Base-by-base conservation (phyloP, 495 filamentous ascomycete genomes). In the Neurospora sp. region DNA sequence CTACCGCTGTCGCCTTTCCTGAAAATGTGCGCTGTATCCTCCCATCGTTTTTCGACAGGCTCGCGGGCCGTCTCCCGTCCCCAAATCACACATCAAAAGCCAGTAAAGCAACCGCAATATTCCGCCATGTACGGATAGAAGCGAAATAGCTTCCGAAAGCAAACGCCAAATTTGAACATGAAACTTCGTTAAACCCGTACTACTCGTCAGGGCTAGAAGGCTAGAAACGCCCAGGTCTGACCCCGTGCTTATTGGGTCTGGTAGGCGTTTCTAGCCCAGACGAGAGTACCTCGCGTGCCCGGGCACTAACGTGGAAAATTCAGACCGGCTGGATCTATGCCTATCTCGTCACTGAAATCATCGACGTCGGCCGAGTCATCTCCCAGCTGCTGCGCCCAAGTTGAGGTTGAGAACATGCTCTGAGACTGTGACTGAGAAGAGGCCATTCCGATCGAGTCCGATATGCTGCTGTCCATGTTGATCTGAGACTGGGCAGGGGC, bases 261-360 rank as follows among this genome's bases (percentile, higher is more conserved):
- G n/a, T n/a, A n/a, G n/a, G n/a, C n/a, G n/a, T n/a, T n/a, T n/a
- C n/a, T n/a, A n/a, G n/a, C n/a, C n/a, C n/a, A n/a, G n/a, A n/a
- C n/a, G n/a, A n/a, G n/a, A n/a, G n/a, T n/a, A n/a, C n/a, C n/a
- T n/a, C n/a, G n/a, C n/a, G n/a, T 35, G 39, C 54, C 54, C 23
- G 27, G 27, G 14, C 54, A 18, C 54, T 66, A 66, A 66, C 41
- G 70, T 73, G 31, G 27, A 66, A 66, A 66, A 14, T 40, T 42
- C 1, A 23, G 41, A 44, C 31, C 73, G 41, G 66, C n/a, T 44
- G 48, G 37, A 38, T 75, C 35, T 69, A 20, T 40, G 44, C 7
- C 76, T 79, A 54, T 81, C 70, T 72, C 27, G 69, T 42, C 69
- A 70, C 39, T 23, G 70, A 62, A 20, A 18, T 71, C 31, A 73